Percentiles rank a stretch among this genome's conserved stretches.
phyloP scores from a whole-genome alignment of 331 rosid species.

The Quercus phellos region DNA sequence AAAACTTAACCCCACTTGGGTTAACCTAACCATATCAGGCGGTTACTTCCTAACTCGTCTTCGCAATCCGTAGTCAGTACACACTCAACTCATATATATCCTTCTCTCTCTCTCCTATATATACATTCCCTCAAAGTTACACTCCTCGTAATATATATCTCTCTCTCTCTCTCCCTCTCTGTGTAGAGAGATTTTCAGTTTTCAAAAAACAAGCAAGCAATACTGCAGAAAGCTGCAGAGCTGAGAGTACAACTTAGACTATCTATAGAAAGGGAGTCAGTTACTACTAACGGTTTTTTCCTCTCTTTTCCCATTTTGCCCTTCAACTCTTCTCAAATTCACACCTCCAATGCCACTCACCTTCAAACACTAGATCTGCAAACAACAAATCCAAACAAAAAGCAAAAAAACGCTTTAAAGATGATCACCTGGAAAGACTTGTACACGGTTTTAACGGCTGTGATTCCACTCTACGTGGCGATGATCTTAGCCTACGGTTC shows the following conservation, averaged over 20 bases:
- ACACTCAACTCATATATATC: not conserved
- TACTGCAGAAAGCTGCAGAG: not conserved
- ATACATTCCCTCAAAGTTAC: conserved; percentile 15
- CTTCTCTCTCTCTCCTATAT: not conserved
- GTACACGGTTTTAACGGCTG: conserved; percentile 78
- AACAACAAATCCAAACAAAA: no score
- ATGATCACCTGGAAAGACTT: conserved; percentile 76
- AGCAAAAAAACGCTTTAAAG: not conserved
- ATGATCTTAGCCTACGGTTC: conserved; percentile 96
- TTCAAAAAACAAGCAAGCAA: not conserved
- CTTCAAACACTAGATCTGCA: not conserved
- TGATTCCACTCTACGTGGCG: conserved; percentile 87
- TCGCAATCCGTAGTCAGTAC: not conserved
- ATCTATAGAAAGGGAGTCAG: conserved; percentile 15
- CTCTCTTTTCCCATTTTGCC: conserved; percentile 29
- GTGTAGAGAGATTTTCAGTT: not conserved
- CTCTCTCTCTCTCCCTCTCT: not conserved
- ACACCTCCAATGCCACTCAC: conserved; percentile 27
- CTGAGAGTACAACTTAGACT: no score
- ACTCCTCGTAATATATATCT: not conserved
- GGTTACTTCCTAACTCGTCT: conserved; percentile 29
- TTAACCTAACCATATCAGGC: conserved; percentile 32
- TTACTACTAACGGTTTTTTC: conserved; percentile 57
- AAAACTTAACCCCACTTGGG: conserved; percentile 21
- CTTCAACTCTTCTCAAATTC: conserved; percentile 13